Evolutionary conservation across 441 rosid species (phyloP).

Genomic region (Populus trichocarpa): DNA sequence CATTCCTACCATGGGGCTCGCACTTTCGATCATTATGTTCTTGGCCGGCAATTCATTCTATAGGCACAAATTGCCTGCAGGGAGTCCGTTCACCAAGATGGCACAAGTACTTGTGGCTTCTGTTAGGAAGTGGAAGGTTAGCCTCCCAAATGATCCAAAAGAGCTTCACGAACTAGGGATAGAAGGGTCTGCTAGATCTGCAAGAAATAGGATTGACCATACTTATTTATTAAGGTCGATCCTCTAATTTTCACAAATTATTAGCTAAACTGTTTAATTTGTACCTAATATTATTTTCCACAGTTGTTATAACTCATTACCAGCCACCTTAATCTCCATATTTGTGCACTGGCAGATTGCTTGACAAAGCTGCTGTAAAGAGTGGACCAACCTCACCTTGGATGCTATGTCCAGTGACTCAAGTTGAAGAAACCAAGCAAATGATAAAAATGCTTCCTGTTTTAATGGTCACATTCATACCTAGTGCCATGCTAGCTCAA

Average conservation of each 20-base stretch:
- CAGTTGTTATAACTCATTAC: neutral
- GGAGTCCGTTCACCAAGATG: constrained; percentile 71
- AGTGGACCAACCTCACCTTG: constrained; percentile 42
- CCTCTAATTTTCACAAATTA: neutral
- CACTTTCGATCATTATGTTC: constrained; percentile 53
- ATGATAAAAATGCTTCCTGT: constrained; percentile 81
- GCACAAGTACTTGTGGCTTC: constrained; percentile 70
- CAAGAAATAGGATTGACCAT: constrained; percentile 47
- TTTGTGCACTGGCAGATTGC: constrained; percentile 2
- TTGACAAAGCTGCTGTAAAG: constrained; percentile 53
- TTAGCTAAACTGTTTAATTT: neutral
- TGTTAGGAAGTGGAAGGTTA: constrained; percentile 40
- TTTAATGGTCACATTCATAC: constrained; percentile 51
- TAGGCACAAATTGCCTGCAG: constrained; percentile 63
- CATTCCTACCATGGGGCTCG: constrained; percentile 64
- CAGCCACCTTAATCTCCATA: neutral
- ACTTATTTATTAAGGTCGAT: constrained; percentile 49
- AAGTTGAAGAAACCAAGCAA: constrained; percentile 87
- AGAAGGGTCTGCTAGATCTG: constrained; percentile 37
- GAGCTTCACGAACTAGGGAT: constrained; percentile 53
- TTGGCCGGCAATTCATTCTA: constrained; percentile 64
- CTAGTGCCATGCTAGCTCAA: constrained; percentile 66
- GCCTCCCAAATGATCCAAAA: constrained; percentile 37
- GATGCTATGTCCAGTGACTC: constrained; percentile 67
- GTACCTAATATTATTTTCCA: neutral